These are phyloP conservation scores for Xerocomellus intermedius DNA, from an alignment of 768 basidiomycete species.

Conservation along the genomic window DNA sequence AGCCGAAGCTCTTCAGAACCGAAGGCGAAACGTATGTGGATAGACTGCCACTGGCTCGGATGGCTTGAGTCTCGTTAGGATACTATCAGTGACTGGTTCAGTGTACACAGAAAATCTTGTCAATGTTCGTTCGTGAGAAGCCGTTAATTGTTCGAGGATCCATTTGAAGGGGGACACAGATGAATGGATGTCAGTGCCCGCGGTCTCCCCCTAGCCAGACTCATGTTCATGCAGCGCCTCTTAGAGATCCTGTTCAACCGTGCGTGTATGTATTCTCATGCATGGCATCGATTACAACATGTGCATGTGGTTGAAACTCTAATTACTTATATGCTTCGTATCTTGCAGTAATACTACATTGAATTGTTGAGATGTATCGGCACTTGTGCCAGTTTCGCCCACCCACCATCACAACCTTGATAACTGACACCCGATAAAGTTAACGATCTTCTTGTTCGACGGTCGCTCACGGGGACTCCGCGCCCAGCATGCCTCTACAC, in stretches of 20 bases:
- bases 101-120: too few relatives aligned
- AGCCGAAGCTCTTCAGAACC: neutral
- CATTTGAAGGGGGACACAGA: too few relatives aligned
- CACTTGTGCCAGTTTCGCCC: neutral
- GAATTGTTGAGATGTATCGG: neutral
- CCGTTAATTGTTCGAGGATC: too few relatives aligned
- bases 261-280: too few relatives aligned
- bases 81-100: neutral
- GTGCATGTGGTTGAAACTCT: too few relatives aligned
- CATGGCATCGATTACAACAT: too few relatives aligned
- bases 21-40: neutral
- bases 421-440: slow-evolving; percentile 14
- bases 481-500: slow-evolving; percentile 24
- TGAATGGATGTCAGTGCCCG: too few relatives aligned
- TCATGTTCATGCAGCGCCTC: too few relatives aligned
- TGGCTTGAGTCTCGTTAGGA: neutral
- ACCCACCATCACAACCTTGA: neutral
- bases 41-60: too few relatives aligned
- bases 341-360: neutral
- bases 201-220: too few relatives aligned
- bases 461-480: slow-evolving; percentile 14
- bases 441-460: slow-evolving; percentile 5
- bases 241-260: too few relatives aligned
- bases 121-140: neutral
- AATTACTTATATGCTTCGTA: too few relatives aligned